Percentiles rank a stretch among this genome's conserved stretches.
These are phyloP conservation scores for Wickerhamiella sorbophila DNA, from an alignment of 805 yeast genomes.

Conservation along the genomic window DNA sequence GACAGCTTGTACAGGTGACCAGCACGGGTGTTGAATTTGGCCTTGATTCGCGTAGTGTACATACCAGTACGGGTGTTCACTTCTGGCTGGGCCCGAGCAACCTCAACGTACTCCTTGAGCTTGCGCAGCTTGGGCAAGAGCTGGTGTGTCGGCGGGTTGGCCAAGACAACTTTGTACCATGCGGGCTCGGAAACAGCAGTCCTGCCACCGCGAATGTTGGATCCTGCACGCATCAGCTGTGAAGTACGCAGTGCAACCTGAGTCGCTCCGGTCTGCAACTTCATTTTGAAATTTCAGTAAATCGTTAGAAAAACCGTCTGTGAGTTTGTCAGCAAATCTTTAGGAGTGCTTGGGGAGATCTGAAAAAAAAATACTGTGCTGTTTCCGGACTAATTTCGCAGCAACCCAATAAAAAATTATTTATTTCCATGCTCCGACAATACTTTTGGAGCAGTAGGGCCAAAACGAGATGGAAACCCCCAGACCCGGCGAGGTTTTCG, in stretches of 20 bases:
- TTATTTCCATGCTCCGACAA: too few relatives aligned
- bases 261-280: conserved; percentile 61
- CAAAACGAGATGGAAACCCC: not conserved
- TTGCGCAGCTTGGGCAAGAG: conserved; percentile 33
- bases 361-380: conserved; percentile 1
- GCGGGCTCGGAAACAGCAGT: conserved; percentile 53
- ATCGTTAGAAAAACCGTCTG: too few relatives aligned
- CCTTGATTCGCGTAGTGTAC: conserved; percentile 35
- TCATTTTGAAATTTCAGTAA: conserved; percentile 31
- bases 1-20: conserved; percentile 37
- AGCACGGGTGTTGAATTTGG: conserved; percentile 21
- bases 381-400: too few relatives aligned
- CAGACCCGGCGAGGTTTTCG: not conserved
- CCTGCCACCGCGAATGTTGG: conserved; percentile 19
- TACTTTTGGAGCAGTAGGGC: too few relatives aligned
- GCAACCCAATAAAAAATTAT: too few relatives aligned
- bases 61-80: conserved; percentile 14
- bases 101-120: conserved; percentile 15
- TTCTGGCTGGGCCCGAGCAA: conserved; percentile 6
- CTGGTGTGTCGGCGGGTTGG: conserved; percentile 63
- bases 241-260: conserved; percentile 72
- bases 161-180: conserved; percentile 78
- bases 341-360: too few relatives aligned
- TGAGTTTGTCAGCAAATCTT: not conserved
- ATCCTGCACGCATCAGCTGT: conserved; percentile 53